phyloP scores from a whole-genome alignment of 2,329 filamentous ascomycete genomes.

The Fusarium virguliforme region DNA sequence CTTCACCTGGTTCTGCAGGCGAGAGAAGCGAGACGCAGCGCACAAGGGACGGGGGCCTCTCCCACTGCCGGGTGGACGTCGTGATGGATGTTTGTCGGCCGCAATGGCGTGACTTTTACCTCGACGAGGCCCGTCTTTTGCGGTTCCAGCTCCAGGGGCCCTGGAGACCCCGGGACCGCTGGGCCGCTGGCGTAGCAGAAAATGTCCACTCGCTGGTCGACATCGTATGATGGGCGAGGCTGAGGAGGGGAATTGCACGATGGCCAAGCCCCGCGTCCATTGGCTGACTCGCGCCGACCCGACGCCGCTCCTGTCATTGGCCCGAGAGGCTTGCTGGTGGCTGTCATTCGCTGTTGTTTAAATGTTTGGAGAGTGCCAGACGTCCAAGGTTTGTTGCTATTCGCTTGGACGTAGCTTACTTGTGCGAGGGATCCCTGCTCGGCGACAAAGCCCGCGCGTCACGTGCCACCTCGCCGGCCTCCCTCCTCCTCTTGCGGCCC shows the following conservation, averaged over 20 bases:
- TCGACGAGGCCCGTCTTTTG: conserved; percentile 47
- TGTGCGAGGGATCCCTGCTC: conserved; percentile 3
- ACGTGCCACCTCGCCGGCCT: conserved; percentile 23
- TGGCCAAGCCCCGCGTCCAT: conserved; percentile 47
- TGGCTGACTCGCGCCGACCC: conserved; percentile 41
- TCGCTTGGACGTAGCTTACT: conserved; percentile 13
- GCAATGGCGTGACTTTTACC: conserved; percentile 53
- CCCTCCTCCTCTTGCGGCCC: conserved; percentile 4
- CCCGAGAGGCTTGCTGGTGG: conserved; percentile 14
- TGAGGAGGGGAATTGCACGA: conserved; percentile 56
- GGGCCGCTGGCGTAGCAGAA: conserved; percentile 52
- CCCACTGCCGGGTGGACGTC: conserved; percentile 48
- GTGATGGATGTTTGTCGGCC: conserved; percentile 52
- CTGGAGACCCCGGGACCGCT: conserved; percentile 44
- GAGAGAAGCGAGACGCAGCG: conserved; percentile 41
- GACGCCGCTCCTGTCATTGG: conserved; percentile 36
- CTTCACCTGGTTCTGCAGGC: conserved; percentile 28
- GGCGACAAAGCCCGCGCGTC: conserved; percentile 12
- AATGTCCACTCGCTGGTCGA: conserved; percentile 48
- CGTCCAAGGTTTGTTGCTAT: conserved; percentile 34
- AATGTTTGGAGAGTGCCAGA: conserved; percentile 29
- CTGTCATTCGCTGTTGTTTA: conserved; percentile 36
- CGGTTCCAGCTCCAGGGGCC: conserved; percentile 47
- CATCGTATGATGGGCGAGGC: conserved; percentile 61
- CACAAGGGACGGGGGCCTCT: conserved; percentile 33